Percentiles rank a stretch among this genome's conserved stretches.
Conservation (phyloP, 2,329 filamentous ascomycete species). For the Microsporum canis region DNA sequence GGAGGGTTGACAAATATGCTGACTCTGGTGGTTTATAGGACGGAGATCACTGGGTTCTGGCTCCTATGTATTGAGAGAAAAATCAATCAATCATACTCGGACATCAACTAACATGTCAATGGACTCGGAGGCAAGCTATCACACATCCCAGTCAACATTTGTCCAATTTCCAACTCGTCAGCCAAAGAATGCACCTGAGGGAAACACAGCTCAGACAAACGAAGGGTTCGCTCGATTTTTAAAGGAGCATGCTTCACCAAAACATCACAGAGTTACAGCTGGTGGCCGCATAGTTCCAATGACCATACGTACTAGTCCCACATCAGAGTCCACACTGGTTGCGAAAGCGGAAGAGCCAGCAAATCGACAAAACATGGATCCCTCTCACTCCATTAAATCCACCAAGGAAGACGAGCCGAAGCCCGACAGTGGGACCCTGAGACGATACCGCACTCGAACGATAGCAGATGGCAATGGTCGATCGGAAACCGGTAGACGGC, state of each 20-base stretch:
- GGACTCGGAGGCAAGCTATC: constrained; percentile 14
- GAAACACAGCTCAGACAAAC: constrained; percentile 25
- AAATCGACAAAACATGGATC: neutral
- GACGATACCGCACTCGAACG: neutral
- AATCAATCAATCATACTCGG: constrained; percentile 18
- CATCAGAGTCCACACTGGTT: constrained; percentile 27
- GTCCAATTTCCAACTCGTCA: constrained; percentile 21
- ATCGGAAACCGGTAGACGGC: neutral
- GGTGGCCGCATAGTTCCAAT: constrained; percentile 41
- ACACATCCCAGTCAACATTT: constrained; percentile 12
- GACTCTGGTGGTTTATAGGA: neutral
- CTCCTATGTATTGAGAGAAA: constrained; percentile 19
- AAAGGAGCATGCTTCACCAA: constrained; percentile 38
- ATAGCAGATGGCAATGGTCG: neutral
- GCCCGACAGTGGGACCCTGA: neutral
- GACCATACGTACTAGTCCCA: constrained; percentile 23
- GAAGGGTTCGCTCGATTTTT: constrained; percentile 38
- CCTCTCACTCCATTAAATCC: neutral
- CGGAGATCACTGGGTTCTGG: constrained; percentile 8
- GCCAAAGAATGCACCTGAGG: constrained; percentile 25
- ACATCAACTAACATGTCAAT: constrained; percentile 17
- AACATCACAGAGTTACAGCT: constrained; percentile 39
- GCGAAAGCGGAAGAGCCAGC: constrained; percentile 6
- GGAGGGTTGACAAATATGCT: neutral
- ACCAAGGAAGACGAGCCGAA: neutral